Conservation (phyloP, 1,284 basidiomycete species). For the Ganoderma meredithae region DNA sequence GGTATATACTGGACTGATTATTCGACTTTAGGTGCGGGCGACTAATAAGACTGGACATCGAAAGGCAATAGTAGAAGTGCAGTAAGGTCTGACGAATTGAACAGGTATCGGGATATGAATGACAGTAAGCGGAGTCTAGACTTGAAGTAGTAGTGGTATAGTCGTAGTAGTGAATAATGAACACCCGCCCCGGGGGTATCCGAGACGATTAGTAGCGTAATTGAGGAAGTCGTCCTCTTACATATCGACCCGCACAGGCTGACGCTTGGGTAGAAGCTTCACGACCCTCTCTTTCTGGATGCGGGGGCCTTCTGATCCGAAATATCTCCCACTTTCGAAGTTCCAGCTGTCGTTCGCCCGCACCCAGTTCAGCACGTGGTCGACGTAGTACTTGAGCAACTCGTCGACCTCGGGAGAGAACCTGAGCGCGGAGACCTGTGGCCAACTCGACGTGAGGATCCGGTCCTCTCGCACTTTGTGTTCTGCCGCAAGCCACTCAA, state of each 20-base stretch:
- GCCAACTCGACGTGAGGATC: conserved; percentile 12
- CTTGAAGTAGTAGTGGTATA: background rate
- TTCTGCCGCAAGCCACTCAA: conserved; percentile 17
- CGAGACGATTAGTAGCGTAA: background rate
- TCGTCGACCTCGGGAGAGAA: conserved; percentile 14
- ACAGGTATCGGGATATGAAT: background rate
- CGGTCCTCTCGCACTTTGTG: conserved; percentile 14
- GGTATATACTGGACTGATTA: background rate
- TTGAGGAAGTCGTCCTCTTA: background rate
- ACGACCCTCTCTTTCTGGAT: conserved; percentile 29
- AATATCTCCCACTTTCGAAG: conserved; percentile 41
- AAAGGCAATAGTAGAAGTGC: background rate
- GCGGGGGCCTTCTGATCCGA: conserved; percentile 35
- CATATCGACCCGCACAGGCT: conserved; percentile 1
- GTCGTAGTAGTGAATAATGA: background rate
- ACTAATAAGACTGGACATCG: background rate
- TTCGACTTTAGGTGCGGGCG: background rate
- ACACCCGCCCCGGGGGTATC: background rate
- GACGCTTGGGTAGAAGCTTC: conserved; percentile 20
- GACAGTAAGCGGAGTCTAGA: background rate
- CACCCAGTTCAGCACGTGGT: conserved; percentile 17
- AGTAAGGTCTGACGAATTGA: background rate
- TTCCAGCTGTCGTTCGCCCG: conserved; percentile 34
- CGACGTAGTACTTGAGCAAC: conserved; percentile 11
- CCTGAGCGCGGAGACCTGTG: conserved; percentile 16